Evolutionary conservation across 2,329 filamentous ascomycete genomes (phyloP).

Genomic region (Colletotrichum sp.): DNA sequence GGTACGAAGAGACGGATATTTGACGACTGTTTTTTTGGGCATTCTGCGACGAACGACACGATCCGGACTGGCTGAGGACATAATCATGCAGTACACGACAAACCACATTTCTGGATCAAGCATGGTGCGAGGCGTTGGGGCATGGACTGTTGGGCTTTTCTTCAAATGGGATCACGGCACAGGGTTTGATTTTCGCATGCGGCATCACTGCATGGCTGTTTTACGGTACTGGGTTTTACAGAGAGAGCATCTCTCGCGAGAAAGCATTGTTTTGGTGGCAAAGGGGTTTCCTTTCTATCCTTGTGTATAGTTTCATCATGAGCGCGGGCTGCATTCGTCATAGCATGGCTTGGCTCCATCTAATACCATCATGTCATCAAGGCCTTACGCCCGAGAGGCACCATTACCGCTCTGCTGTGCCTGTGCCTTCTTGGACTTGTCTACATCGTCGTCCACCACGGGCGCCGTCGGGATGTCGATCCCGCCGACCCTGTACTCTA

Average conservation of each 20-base stretch:
- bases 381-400: not conserved
- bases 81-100: not conserved
- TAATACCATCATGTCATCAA: not conserved
- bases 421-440: conserved; percentile 44
- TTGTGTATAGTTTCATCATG: not conserved
- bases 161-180: not conserved
- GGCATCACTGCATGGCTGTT: not conserved
- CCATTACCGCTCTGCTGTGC: conserved; percentile 4
- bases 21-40: not conserved
- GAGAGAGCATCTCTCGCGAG: conserved; percentile 5
- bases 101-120: not conserved
- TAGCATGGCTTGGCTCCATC: not conserved
- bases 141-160: not conserved
- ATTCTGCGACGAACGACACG: not conserved
- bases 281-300: not conserved
- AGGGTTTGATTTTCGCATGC: not conserved
- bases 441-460: conserved; percentile 51
- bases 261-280: not conserved
- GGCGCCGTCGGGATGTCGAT: conserved; percentile 59
- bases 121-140: not conserved
- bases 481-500: conserved; percentile 59
- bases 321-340: not conserved
- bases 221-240: not conserved
- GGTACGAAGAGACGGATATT: not conserved
- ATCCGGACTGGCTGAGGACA: not conserved